These are phyloP conservation scores for Pleurotus tuoliensis DNA, from an alignment of 768 basidiomycete species.

Conservation along the genomic window DNA sequence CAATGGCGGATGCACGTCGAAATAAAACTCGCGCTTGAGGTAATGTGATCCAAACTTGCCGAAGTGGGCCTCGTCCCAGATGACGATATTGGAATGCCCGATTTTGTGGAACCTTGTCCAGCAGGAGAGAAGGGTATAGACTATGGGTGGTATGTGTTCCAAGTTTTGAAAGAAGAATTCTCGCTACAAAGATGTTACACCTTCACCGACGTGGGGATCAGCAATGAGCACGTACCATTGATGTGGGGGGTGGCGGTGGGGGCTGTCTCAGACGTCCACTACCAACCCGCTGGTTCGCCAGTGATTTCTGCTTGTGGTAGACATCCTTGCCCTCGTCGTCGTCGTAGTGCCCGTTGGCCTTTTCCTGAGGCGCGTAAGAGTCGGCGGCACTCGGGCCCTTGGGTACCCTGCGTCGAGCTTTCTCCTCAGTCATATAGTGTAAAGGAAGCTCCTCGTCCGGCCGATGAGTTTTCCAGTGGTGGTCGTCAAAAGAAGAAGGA, in stretches of 20 bases:
- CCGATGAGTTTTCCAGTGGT: constrained; percentile 20
- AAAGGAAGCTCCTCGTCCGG: constrained; percentile 43
- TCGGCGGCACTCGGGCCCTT: constrained; percentile 16
- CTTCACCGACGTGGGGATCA: neutral
- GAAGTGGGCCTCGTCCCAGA: constrained; percentile 99
- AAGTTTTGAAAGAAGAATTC: constrained; percentile 80
- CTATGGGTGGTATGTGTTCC: constrained; percentile 70
- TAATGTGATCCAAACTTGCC: constrained; percentile 99
- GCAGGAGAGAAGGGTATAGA: constrained; percentile 92
- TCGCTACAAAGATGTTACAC: constrained; percentile 34
- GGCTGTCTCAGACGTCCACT: constrained; percentile 62
- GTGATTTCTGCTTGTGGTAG: constrained; percentile 42
- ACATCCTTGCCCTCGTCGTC: constrained; percentile 53
- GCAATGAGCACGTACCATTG: constrained; percentile 40
- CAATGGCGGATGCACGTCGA: constrained; percentile 97
- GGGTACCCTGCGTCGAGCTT: constrained; percentile 49
- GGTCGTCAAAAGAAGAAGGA: constrained; percentile 53
- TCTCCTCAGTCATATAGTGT: constrained; percentile 60
- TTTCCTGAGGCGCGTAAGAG: neutral
- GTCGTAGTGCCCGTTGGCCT: constrained; percentile 16
- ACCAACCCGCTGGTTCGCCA: constrained; percentile 33
- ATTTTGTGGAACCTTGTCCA: constrained; percentile 95
- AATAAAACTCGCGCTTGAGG: constrained; percentile 98
- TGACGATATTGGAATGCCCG: constrained; percentile 77
- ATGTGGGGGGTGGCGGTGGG: constrained; percentile 62